These are phyloP conservation scores for Ophiostoma sp. DNA, from an alignment of 2,329 filamentous ascomycete genomes.

Conservation along the genomic window DNA sequence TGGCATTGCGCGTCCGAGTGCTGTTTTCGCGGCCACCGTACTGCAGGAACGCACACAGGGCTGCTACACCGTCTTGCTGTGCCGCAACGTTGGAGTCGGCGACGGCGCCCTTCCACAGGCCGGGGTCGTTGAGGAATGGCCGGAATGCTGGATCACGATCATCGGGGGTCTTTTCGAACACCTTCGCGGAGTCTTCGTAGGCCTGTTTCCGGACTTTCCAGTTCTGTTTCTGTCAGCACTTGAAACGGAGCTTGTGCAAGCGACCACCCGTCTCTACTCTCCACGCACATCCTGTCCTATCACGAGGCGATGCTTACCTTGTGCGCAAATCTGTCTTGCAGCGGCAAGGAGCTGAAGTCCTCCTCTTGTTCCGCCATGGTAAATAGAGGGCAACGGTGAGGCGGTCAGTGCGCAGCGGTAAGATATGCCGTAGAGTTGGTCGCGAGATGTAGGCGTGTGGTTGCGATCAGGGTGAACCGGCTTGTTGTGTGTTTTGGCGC, in stretches of 20 bases:
- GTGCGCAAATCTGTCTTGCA: conserved; percentile 76
- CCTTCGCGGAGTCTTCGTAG: conserved; percentile 86
- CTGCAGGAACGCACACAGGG: conserved; percentile 87
- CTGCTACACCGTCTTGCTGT: conserved; percentile 83
- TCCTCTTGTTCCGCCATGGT: conserved; percentile 76
- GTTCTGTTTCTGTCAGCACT: conserved; percentile 44
- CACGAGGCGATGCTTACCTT: conserved; percentile 50
- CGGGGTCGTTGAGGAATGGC: conserved; percentile 78
- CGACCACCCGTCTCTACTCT: neutral
- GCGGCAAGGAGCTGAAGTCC: conserved; percentile 71
- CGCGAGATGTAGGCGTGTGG: neutral
- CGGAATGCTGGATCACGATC: conserved; percentile 80
- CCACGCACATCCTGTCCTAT: neutral
- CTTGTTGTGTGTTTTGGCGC: neutral
- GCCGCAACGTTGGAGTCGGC: conserved; percentile 95
- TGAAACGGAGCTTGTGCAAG: neutral
- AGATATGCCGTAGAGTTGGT: neutral
- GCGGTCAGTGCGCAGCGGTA: conserved; percentile 11
- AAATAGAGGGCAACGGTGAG: neutral
- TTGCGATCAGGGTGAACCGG: neutral
- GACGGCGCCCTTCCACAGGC: conserved; percentile 87
- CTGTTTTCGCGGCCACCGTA: conserved; percentile 77
- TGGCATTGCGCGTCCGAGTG: conserved; percentile 67
- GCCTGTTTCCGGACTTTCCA: conserved; percentile 97
- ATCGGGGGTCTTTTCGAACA: conserved; percentile 77